phyloP scores from a whole-genome alignment of 2,329 filamentous ascomycete species.

The Neurospora sp. region DNA sequence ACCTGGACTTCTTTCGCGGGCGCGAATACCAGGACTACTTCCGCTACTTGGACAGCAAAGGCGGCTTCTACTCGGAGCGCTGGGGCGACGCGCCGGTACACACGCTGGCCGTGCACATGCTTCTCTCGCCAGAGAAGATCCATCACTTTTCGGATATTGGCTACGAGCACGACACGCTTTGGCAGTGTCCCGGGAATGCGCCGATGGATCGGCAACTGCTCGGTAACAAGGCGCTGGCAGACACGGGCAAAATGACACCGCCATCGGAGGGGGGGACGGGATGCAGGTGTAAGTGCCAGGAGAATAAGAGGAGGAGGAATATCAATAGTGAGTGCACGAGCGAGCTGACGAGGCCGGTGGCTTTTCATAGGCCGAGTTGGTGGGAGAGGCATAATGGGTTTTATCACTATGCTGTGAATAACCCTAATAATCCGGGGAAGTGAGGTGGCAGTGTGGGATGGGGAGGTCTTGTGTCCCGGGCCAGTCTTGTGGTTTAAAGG shows the following conservation, averaged over 20 bases:
- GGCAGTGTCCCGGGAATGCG: constrained; percentile 28
- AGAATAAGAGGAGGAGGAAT: neutral
- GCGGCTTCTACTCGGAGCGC: constrained; percentile 34
- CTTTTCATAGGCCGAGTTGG: neutral
- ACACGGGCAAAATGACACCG: constrained; percentile 15
- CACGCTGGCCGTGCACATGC: constrained; percentile 32
- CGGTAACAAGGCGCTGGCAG: constrained; percentile 22
- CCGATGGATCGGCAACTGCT: constrained; percentile 25
- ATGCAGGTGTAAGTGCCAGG: constrained; percentile 31
- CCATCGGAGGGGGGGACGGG: constrained; percentile 28
- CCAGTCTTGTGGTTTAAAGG: too few species aligned
- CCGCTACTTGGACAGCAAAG: constrained; percentile 29
- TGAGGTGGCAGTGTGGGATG: neutral
- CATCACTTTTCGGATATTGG: constrained; percentile 36
- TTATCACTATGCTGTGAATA: neutral
- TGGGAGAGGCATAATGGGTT: neutral
- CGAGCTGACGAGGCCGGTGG: neutral
- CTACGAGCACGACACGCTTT: constrained; percentile 29
- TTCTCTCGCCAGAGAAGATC: constrained; percentile 29
- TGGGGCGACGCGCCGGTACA: constrained; percentile 38
- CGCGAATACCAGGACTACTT: constrained; percentile 31
- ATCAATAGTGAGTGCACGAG: neutral
- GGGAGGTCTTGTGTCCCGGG: neutral
- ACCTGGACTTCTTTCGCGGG: constrained; percentile 35
- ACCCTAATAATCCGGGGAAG: neutral